These are phyloP conservation scores for Jacaranda copaia DNA, from an alignment of 257 asterid genomes.

Conservation along the genomic window DNA sequence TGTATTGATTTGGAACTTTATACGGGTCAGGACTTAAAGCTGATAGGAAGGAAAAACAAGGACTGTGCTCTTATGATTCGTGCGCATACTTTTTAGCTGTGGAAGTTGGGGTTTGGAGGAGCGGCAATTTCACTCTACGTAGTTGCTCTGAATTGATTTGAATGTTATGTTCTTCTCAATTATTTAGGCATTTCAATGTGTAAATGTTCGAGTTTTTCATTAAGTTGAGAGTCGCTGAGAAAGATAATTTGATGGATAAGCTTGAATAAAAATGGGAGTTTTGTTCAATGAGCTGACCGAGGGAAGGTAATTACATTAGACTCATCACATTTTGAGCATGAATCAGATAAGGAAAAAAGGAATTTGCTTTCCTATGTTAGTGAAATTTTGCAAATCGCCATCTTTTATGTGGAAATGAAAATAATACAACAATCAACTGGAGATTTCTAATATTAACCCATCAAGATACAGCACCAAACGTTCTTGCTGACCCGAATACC, in stretches of 20 bases:
- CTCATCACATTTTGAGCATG: neutral
- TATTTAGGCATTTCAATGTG: neutral
- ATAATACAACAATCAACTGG: neutral
- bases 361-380: too few relatives aligned
- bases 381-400: neutral
- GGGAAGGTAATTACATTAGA: neutral
- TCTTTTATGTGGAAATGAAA: neutral
- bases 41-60: neutral
- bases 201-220: neutral
- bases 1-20: neutral
- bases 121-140: neutral
- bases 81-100: neutral
- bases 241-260: neutral
- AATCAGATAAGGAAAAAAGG: neutral
- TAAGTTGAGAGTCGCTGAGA: neutral
- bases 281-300: neutral
- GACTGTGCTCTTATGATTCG: neutral
- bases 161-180: neutral
- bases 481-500: neutral
- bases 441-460: constrained; percentile 1
- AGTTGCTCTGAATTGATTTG: constrained; percentile 14
- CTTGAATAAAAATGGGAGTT: neutral
- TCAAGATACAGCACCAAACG: neutral
- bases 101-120: neutral
- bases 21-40: neutral